These are phyloP conservation scores for Yamadazyma akitaensis DNA, from an alignment of 805 yeast species.

Conservation along the genomic window DNA sequence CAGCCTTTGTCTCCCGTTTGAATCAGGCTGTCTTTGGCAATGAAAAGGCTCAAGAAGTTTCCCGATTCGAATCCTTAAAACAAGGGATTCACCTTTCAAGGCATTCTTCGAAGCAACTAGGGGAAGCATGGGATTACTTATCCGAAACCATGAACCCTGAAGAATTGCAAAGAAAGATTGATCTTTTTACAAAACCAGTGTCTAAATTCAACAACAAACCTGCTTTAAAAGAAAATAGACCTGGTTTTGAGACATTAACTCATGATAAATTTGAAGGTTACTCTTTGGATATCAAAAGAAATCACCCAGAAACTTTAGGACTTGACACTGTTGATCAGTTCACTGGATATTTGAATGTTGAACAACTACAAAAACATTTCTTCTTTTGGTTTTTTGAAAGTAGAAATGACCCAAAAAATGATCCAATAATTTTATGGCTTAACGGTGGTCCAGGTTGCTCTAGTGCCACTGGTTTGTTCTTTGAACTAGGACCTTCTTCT, in stretches of 20 bases:
- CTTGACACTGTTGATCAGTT: slow-evolving; percentile 36
- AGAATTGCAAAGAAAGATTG: slow-evolving; percentile 9
- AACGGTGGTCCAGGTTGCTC: slow-evolving; percentile 98
- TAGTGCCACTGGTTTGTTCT: slow-evolving; percentile 82
- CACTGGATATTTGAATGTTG: slow-evolving; percentile 39
- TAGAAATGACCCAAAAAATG: slow-evolving; percentile 79
- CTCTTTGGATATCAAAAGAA: slow-evolving; percentile 28
- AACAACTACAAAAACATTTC: slow-evolving; percentile 59
- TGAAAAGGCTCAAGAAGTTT: not conserved
- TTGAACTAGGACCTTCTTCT: slow-evolving; percentile 87
- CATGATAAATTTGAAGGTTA: slow-evolving; percentile 23
- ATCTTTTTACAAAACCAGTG: slow-evolving; percentile 7
- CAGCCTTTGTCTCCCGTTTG: slow-evolving; percentile 6
- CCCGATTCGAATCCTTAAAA: slow-evolving; percentile 1
- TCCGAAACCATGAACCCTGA: slow-evolving; percentile 10
- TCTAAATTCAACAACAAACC: slow-evolving; percentile 4
- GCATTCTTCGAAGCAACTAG: slow-evolving; percentile 10
- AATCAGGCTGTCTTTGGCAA: slow-evolving; percentile 7
- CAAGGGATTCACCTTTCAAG: slow-evolving; percentile 7
- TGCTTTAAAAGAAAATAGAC: not conserved
- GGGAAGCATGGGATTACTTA: slow-evolving; percentile 18
- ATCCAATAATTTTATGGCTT: slow-evolving; percentile 87
- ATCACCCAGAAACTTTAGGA: slow-evolving; percentile 34
- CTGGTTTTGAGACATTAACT: slow-evolving; percentile 18
- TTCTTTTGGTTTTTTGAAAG: slow-evolving; percentile 95